These are phyloP conservation scores for Psilocybe subaeruginosa DNA, from an alignment of 768 basidiomycete genomes.

Conservation along the genomic window DNA sequence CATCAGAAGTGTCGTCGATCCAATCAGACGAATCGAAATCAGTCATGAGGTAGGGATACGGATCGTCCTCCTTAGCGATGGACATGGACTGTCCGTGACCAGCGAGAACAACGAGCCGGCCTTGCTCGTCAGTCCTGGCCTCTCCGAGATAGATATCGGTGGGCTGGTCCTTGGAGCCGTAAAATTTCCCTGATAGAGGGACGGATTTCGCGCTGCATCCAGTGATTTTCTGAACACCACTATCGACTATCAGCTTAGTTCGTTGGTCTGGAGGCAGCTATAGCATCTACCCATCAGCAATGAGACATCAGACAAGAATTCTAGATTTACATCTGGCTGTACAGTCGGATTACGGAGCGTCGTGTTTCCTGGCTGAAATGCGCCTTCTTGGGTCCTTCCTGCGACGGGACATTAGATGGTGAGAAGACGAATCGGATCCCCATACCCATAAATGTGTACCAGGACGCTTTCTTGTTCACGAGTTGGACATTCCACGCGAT, in stretches of 20 bases:
- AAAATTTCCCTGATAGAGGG: conserved; percentile 9
- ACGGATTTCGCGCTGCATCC: conserved; percentile 10
- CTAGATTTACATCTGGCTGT: conserved; percentile 21
- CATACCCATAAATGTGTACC: conserved; percentile 20
- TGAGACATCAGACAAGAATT: not conserved
- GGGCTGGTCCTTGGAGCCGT: conserved; percentile 1
- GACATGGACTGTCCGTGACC: conserved; percentile 28
- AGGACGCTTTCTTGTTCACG: conserved; percentile 34
- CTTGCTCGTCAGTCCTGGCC: conserved; percentile 25
- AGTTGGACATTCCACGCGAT: conserved; percentile 33
- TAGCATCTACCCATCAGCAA: not conserved
- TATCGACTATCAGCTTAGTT: conserved; percentile 23
- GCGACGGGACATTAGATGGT: not conserved
- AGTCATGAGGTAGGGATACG: conserved; percentile 23
- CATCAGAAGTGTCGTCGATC: conserved; percentile 37
- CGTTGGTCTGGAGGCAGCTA: conserved; percentile 22
- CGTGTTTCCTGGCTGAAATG: conserved; percentile 17
- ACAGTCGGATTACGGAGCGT: conserved; percentile 29
- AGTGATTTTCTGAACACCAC: conserved; percentile 11
- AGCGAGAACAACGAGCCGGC: conserved; percentile 33
- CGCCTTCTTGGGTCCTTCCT: conserved; percentile 13
- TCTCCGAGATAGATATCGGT: conserved; percentile 21
- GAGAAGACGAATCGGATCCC: not conserved
- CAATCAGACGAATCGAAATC: conserved; percentile 35
- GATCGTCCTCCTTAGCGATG: conserved; percentile 10